Evolutionary conservation across 345 rosid species (phyloP).

Genomic region (Citrus sinensis): DNA sequence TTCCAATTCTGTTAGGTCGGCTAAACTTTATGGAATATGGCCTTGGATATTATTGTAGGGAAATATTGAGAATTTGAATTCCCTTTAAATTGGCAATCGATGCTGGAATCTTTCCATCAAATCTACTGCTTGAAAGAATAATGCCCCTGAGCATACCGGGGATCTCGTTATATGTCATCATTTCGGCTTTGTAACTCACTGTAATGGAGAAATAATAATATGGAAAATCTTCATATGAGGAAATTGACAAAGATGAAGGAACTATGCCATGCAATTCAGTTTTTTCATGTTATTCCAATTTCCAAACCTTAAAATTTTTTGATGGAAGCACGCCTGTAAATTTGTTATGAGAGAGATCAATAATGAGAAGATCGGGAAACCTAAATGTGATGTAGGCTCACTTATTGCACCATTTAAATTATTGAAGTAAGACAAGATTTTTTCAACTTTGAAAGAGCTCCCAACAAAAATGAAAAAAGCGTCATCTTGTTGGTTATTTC

Average conservation of each 20-base stretch:
- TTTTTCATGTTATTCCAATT: neutral
- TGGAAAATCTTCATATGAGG: neutral
- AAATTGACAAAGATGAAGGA: neutral
- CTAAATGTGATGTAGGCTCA: neutral
- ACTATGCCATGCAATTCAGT: neutral
- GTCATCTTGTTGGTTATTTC: neutral
- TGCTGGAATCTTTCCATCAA: neutral
- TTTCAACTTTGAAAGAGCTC: neutral
- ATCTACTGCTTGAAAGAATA: neutral
- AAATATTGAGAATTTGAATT: neutral
- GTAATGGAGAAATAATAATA: neutral
- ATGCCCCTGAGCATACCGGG: neutral
- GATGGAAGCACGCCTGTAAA: slow-evolving; percentile 5
- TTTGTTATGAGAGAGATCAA: slow-evolving; percentile 10
- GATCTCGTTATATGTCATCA: neutral
- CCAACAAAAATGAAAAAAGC: neutral
- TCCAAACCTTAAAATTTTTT: slow-evolving; percentile 4
- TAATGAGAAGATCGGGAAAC: slow-evolving; percentile 3
- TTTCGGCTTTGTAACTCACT: neutral
- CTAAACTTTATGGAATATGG: neutral
- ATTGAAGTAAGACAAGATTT: neutral
- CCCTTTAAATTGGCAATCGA: neutral
- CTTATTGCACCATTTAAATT: neutral
- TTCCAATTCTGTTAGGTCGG: neutral
- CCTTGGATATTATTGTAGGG: neutral